Conservation (phyloP, 2,329 filamentous ascomycete species). For the Fusarium sp. region DNA sequence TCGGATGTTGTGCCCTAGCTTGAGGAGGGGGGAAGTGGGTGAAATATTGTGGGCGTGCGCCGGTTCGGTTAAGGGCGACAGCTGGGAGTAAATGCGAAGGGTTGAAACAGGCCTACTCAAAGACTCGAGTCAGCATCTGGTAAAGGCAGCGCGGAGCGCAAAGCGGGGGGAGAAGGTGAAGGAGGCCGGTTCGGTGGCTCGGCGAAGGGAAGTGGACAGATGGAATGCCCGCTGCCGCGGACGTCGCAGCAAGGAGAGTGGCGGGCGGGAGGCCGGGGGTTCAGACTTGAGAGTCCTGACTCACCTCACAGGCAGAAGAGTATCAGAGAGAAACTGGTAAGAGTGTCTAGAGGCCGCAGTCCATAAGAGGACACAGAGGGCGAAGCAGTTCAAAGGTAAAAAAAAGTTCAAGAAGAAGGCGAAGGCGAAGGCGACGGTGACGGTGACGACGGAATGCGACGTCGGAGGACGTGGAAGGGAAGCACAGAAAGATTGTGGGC, state of each 20-base stretch:
- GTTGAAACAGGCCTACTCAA: conserved; percentile 29
- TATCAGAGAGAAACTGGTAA: conserved; percentile 13
- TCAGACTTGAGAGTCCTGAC: conserved; percentile 32
- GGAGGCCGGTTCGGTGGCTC: conserved; percentile 25
- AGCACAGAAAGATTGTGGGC: conserved; percentile 40
- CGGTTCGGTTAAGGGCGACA: conserved; percentile 33
- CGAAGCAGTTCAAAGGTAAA: conserved; percentile 1
- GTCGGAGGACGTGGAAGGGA: conserved; percentile 33
- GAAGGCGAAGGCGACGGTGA: neutral
- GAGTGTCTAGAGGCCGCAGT: conserved; percentile 16
- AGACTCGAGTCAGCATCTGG: conserved; percentile 37
- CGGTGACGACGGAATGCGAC: conserved; percentile 18
- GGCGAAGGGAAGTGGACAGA: conserved; percentile 38
- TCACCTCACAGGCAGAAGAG: conserved; percentile 39
- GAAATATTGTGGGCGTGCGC: conserved; percentile 43
- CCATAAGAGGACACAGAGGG: conserved; percentile 35
- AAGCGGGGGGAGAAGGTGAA: conserved; percentile 27
- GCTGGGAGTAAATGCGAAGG: conserved; percentile 28
- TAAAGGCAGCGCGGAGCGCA: conserved; percentile 22
- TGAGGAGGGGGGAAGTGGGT: conserved; percentile 32
- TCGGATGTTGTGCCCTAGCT: conserved; percentile 38
- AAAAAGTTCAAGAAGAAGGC: neutral
- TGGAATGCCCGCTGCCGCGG: conserved; percentile 34
- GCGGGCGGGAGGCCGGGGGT: conserved; percentile 28
- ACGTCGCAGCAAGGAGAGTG: conserved; percentile 36